Conservation (phyloP, 2,329 filamentous ascomycete species). For the Sporothrix inflata region DNA sequence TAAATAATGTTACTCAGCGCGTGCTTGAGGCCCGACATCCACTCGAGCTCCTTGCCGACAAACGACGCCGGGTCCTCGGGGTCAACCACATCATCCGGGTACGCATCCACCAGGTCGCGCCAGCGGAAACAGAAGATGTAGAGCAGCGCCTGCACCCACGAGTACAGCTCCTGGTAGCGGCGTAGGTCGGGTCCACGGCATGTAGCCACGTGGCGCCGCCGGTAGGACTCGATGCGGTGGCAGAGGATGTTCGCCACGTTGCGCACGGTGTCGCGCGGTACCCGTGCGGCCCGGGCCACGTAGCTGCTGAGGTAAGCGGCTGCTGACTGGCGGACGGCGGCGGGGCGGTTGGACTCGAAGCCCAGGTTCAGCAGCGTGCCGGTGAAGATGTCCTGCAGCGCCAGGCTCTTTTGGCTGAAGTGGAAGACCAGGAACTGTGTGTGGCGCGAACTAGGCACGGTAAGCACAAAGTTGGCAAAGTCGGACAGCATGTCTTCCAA, state of each 20-base stretch:
- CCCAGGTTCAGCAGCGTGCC: conserved; percentile 74
- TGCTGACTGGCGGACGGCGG: conserved; percentile 78
- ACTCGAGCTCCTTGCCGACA: conserved; percentile 73
- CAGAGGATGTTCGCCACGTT: conserved; percentile 81
- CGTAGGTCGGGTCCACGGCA: conserved; percentile 85
- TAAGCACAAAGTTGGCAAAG: conserved; percentile 85
- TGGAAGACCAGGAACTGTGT: conserved; percentile 96
- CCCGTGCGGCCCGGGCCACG: conserved; percentile 83
- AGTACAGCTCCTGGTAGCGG: conserved; percentile 83
- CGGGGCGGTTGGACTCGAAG: conserved; percentile 70
- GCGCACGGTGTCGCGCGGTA: conserved; percentile 75
- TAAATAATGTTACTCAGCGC: conserved; percentile 77
- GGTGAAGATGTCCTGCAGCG: conserved; percentile 80
- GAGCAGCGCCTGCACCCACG: conserved; percentile 82
- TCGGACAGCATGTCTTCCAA: conserved; percentile 82
- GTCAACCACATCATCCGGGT: conserved; percentile 63
- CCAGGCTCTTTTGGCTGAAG: conserved; percentile 81
- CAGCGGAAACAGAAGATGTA: conserved; percentile 99
- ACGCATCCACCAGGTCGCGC: conserved; percentile 78
- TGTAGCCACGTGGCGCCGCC: conserved; percentile 69
- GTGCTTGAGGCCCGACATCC: conserved; percentile 75
- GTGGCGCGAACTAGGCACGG: conserved; percentile 88
- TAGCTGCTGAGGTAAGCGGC: conserved; percentile 94
- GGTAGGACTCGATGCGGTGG: conserved; percentile 74
- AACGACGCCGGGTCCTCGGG: conserved; percentile 64